These are phyloP conservation scores for Mycena capillaripes DNA, from an alignment of 768 basidiomycete species.

Conservation along the genomic window DNA sequence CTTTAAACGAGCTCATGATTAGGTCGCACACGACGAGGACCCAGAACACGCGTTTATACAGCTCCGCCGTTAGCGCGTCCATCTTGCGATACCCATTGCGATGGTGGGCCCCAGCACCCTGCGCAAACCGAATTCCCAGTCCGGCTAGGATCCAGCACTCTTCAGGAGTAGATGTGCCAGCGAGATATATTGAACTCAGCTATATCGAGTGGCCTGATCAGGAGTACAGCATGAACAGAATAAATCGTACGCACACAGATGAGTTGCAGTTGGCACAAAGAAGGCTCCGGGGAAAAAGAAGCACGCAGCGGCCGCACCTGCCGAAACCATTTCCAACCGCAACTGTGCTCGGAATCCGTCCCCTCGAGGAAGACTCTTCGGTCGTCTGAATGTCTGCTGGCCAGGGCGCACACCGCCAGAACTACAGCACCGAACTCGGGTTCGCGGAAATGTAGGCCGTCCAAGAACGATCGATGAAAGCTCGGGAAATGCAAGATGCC, in stretches of 20 bases:
- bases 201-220: neutral
- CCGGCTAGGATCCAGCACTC: constrained; percentile 56
- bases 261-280: neutral
- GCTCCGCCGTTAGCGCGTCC: constrained; percentile 62
- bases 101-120: constrained; percentile 74
- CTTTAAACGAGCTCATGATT: constrained; percentile 61
- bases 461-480: constrained; percentile 64
- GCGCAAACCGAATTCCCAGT: constrained; percentile 68
- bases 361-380: constrained; percentile 49
- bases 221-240: too few relatives aligned
- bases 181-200: neutral
- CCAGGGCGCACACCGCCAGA: constrained; percentile 76
- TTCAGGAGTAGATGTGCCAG: neutral
- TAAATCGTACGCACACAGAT: neutral
- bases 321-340: constrained; percentile 72
- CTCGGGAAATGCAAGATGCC: constrained; percentile 78
- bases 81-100: constrained; percentile 48
- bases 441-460: constrained; percentile 64
- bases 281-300: constrained; percentile 36
- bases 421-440: constrained; percentile 68
- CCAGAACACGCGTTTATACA: constrained; percentile 73
- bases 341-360: constrained; percentile 56
- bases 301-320: constrained; percentile 64
- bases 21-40: constrained; percentile 50
- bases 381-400: constrained; percentile 69